Evolutionary conservation across 2,329 filamentous ascomycete species (phyloP), one percentile per base, ranked within the genome.

Genomic region (Aspergillus pseudonomiae): DNA sequence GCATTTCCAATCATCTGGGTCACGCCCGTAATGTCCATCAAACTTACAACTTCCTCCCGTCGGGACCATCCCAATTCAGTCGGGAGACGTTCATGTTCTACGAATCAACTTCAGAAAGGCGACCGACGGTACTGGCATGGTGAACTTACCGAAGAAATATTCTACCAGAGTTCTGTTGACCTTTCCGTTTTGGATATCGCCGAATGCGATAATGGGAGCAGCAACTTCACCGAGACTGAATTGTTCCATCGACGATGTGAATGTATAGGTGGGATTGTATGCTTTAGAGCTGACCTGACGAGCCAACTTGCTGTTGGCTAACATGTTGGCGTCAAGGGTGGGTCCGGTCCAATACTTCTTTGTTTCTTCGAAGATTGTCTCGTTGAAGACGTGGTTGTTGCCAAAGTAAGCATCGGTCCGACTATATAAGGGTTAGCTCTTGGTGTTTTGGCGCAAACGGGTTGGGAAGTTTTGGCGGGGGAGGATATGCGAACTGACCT

Each of bases 361-460:
- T 10, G 67, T 68, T 24, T 66, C 58, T 50, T 63, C 55, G 70
- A 86, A 87, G 65, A 85, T 71, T 2, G 78, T 80, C 59, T 81
- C 74, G 72, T 87, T 85, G 76, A 87, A 87, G 61, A 80, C 61
- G 67, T 83, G 79, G 66, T 83, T 82, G 71, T 83, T 81, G 26
- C 84, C 85, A 59, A 84, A 79, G 76, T 74, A 82, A 10, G 79
- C 81, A 62, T 87, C 84, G 1, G 75, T 69, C 30, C 84, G 83
- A 46, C 80, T 83, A 19, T 36, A 34, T 10, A 2, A n/a, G 10
- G 10, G 30, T 45, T 26, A 43, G 41, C 5, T 24, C 16, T 36
- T 57, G 26, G 12, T 36, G 4, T 4, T 30, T 43, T 26, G 7
- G 14, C 7, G 21, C 14, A 16, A 16, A 32, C 21, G 26, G 24